Percentiles rank a stretch among this genome's conserved stretches.
Evolutionary conservation across 768 basidiomycete genomes (phyloP).

Genomic region (Podaxis mareebaensis): DNA sequence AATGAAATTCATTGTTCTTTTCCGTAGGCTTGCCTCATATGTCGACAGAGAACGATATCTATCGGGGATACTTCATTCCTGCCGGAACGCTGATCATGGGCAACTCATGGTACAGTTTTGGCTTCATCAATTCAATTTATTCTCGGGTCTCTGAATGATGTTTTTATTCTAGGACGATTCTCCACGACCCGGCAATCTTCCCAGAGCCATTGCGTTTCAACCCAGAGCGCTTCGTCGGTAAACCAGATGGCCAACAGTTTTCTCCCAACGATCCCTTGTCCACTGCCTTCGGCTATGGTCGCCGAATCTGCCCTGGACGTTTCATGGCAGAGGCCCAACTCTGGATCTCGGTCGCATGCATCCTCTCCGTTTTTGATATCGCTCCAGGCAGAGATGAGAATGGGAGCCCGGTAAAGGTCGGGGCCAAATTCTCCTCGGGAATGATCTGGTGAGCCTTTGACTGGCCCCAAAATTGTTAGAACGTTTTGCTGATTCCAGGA

Average conservation of each 20-base stretch:
- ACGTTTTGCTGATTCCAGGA: not conserved
- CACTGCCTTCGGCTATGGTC: slow-evolving; percentile 42
- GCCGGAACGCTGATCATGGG: slow-evolving; percentile 44
- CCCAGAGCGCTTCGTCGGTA: slow-evolving; percentile 46
- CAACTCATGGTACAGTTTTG: slow-evolving; percentile 37
- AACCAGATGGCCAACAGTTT: slow-evolving; percentile 27
- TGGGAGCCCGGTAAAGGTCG: slow-evolving; percentile 32
- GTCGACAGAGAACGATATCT: slow-evolving; percentile 41
- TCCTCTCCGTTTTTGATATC: slow-evolving; percentile 43
- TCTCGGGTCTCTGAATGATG: not conserved
- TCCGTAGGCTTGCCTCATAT: slow-evolving; percentile 36
- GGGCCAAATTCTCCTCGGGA: slow-evolving; percentile 40
- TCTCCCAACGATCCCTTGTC: slow-evolving; percentile 36
- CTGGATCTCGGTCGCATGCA: slow-evolving; percentile 46
- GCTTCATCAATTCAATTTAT: not conserved
- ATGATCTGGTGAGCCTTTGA: slow-evolving; percentile 39
- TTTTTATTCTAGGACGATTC: slow-evolving; percentile 41
- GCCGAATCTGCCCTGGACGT: slow-evolving; percentile 50
- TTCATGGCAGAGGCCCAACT: slow-evolving; percentile 45
- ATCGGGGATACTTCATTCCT: slow-evolving; percentile 44
- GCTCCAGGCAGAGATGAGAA: slow-evolving; percentile 33
- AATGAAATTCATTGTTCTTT: not conserved
- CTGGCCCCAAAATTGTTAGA: not conserved
- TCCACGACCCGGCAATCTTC: slow-evolving; percentile 47
- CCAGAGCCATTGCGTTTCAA: slow-evolving; percentile 49